These are phyloP conservation scores for Saccharomycopsis sp. DNA, from an alignment of 805 yeast species.

Conservation along the genomic window DNA sequence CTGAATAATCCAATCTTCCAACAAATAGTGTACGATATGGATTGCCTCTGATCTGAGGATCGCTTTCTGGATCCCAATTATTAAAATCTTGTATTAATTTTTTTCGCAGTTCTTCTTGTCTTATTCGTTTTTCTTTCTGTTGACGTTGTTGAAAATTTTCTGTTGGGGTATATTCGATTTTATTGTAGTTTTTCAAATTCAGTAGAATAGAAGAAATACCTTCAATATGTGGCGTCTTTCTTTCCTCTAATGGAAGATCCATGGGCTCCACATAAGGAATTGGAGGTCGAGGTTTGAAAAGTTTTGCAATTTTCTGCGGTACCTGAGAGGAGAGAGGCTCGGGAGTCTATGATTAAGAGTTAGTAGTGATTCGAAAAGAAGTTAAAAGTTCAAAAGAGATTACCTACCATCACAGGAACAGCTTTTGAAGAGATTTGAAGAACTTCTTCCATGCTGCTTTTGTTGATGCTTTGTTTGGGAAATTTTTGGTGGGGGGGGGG, in stretches of 20 bases:
- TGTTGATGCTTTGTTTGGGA: too few species aligned
- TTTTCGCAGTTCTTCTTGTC: slow-evolving; percentile 2
- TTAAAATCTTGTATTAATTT: slow-evolving; percentile 6
- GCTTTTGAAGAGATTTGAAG: too few species aligned
- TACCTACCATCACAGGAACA: too few species aligned
- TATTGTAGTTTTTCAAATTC: slow-evolving; percentile 20
- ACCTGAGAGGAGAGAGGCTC: slow-evolving; percentile 21
- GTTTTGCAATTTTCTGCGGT: slow-evolving; percentile 32
- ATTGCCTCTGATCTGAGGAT: slow-evolving; percentile 52
- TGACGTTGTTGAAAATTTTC: slow-evolving; percentile 26
- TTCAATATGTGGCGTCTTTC: slow-evolving; percentile 34
- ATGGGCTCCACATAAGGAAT: slow-evolving; percentile 32
- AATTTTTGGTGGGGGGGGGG: too few species aligned
- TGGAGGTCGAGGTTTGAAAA: slow-evolving; percentile 47
- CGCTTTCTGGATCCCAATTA: slow-evolving; percentile 46
- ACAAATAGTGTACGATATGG: slow-evolving; percentile 75
- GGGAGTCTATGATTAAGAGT: too few species aligned
- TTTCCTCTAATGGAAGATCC: slow-evolving; percentile 35
- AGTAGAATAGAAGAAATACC: slow-evolving; percentile 29
- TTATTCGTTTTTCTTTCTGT: slow-evolving; percentile 22
- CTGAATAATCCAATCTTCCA: slow-evolving; percentile 54
- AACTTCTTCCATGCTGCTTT: too few species aligned
- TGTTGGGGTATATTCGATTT: slow-evolving; percentile 23
- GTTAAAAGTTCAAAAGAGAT: too few species aligned
- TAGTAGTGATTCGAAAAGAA: too few species aligned